Evolutionary conservation across 306 rosid genomes (phyloP), one percentile per base, ranked within the genome.

Genomic region (Vigna mungo): DNA sequence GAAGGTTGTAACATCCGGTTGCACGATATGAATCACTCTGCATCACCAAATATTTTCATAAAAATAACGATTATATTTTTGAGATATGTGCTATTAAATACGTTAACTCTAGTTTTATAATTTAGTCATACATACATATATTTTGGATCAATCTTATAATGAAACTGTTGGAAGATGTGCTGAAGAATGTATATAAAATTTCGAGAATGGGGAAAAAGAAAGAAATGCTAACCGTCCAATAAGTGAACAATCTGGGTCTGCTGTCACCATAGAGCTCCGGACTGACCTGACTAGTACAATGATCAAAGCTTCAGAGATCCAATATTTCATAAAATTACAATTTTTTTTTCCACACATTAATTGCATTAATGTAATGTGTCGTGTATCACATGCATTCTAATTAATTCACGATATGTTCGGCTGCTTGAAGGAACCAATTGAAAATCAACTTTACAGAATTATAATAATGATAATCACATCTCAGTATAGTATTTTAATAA

Each of bases 251-350:
- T 86, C 98, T 85, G 5, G 98, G 98, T 14, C 92, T 85, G 90
- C 76, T 89, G 95, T 94, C 98, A 83, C 96, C 97, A 76, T 94
- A 94, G 56, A 94, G 94, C 97, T 90, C 96, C 90, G 98, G 98
- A 94, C 98, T 94, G 92, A 90, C 98, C 98, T 94, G 98, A 90
- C 97, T 94, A 90, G 97, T 94, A 82, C 81, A 92, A 94, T 52
- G 78, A 90, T 88, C 84, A 87, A 86, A 86, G 82, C 90, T 84
- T 91, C 73, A 90, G 84, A 76, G 14, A 44, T 44, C 49, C 15
- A 84, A 60, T 17, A 63, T 68, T 75, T 74, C 3, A 30, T n/a
- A 9, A 12, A 75, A 52, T 20, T 55, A 32, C 3, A 0, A 5
- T 12, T 25, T 58, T 0, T 25, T 16, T 13, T 4, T 27, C 12